Conservation (phyloP, 2,329 filamentous ascomycete genomes). For the Cercospora brassicicola region DNA sequence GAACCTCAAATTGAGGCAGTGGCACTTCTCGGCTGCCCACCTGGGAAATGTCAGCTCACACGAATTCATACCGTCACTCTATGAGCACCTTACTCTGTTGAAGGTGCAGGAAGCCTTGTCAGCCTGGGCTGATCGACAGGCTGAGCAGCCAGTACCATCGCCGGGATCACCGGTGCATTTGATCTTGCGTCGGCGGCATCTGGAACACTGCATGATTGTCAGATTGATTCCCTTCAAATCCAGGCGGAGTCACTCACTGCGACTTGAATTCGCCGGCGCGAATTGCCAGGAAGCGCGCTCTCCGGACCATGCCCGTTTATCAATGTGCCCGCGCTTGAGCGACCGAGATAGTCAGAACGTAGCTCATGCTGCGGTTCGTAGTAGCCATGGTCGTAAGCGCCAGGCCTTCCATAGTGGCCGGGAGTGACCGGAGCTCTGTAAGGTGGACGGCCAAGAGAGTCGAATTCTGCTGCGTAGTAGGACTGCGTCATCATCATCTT, state of each 20-base stretch:
- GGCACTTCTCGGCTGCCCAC: slow-evolving; percentile 24
- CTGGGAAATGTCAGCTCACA: slow-evolving; percentile 15
- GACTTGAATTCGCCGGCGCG: slow-evolving; percentile 55
- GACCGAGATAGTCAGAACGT: slow-evolving; percentile 28
- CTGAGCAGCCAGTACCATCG: slow-evolving; percentile 73
- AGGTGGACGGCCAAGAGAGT: slow-evolving; percentile 28
- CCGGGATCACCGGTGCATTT: slow-evolving; percentile 85
- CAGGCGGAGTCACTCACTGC: slow-evolving; percentile 45
- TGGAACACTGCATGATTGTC: slow-evolving; percentile 64
- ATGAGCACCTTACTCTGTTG: slow-evolving; percentile 56
- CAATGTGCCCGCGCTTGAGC: slow-evolving; percentile 25
- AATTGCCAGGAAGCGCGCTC: slow-evolving; percentile 36
- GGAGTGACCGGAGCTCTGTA: slow-evolving; percentile 27
- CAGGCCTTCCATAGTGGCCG: slow-evolving; percentile 32
- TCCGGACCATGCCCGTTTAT: slow-evolving; percentile 41
- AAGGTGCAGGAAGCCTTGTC: slow-evolving; percentile 68
- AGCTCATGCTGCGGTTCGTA: slow-evolving; percentile 32
- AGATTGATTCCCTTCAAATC: background rate
- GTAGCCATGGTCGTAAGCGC: slow-evolving; percentile 30
- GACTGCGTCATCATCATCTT: slow-evolving; percentile 37
- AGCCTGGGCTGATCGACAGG: slow-evolving; percentile 73
- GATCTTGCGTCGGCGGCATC: slow-evolving; percentile 92
- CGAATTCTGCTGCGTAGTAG: slow-evolving; percentile 34
- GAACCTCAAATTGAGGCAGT: slow-evolving; percentile 21
- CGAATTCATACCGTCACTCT: background rate